A percentile compares a stretch with the other conserved stretches of the same genome.
These are phyloP conservation scores for Pluteus cervinus DNA, from an alignment of 768 basidiomycete species.

Conservation along the genomic window DNA sequence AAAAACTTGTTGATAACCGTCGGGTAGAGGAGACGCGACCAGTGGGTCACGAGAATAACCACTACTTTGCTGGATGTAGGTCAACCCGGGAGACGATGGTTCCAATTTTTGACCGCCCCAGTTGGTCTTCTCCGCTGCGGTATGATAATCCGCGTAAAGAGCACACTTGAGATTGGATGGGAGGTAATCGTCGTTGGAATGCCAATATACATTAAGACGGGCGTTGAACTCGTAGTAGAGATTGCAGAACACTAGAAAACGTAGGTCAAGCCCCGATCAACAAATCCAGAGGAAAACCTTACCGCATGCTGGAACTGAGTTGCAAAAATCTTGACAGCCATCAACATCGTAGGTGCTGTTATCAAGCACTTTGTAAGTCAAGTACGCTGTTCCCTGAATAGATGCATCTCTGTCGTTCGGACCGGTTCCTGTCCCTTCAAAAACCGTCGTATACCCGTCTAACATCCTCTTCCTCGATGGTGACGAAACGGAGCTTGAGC, in stretches of 20 bases:
- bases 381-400: constrained; percentile 41
- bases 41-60: constrained; percentile 32
- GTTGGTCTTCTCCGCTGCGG: constrained; percentile 39
- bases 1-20: constrained; percentile 32
- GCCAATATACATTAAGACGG: constrained; percentile 30
- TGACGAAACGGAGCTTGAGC: constrained; percentile 8
- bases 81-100: constrained; percentile 27
- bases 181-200: constrained; percentile 22
- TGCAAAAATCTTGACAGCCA: constrained; percentile 36
- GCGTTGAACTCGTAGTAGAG: constrained; percentile 47
- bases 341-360: constrained; percentile 41
- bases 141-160: constrained; percentile 37
- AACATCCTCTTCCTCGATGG: constrained; percentile 19
- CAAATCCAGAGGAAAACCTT: constrained; percentile 3
- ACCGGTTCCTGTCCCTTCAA: constrained; percentile 29
- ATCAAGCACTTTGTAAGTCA: constrained; percentile 36
- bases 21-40: constrained; percentile 28
- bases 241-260: constrained; percentile 38
- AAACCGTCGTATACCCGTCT: constrained; percentile 30
- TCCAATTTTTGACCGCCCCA: constrained; percentile 36
- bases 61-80: constrained; percentile 38
- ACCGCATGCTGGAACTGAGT: constrained; percentile 33
- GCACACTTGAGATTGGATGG: constrained; percentile 48
- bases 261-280: not conserved
- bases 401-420: constrained; percentile 33